phyloP scores from a whole-genome alignment of 2,329 filamentous ascomycete genomes.

The Calonectria pauciramosa region DNA sequence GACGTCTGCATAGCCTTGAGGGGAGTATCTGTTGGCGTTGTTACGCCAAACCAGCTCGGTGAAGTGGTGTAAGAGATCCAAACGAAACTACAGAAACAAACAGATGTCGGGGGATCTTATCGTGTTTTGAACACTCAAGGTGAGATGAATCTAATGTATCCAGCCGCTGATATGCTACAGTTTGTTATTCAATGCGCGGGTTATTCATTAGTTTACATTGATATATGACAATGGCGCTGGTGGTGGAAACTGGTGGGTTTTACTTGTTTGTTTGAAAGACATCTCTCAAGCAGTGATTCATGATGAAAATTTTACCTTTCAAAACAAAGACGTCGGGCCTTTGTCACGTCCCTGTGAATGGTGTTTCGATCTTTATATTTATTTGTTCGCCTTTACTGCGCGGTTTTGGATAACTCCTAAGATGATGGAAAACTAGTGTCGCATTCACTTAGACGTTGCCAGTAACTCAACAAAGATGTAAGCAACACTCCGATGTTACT shows the following conservation, averaged over 20 bases:
- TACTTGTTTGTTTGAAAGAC: not conserved
- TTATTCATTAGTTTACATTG: not conserved
- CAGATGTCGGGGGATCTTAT: not conserved
- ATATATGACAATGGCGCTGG: not conserved
- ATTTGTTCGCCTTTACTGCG: not conserved
- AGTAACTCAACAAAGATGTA: not conserved
- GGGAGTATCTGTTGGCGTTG: not conserved
- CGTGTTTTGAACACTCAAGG: not conserved
- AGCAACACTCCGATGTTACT: not conserved
- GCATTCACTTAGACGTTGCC: not conserved
- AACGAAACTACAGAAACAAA: not conserved
- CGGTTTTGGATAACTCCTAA: not conserved
- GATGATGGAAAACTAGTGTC: not conserved
- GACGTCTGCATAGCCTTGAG: not conserved
- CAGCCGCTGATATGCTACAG: not conserved
- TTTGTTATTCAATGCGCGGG: not conserved
- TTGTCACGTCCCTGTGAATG: not conserved
- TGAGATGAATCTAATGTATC: not conserved
- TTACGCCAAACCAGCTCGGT: not conserved
- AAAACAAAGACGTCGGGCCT: not conserved
- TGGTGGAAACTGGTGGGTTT: not conserved
- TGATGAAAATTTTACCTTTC: not conserved
- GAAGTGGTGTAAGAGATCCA: not conserved
- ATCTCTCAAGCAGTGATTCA: not conserved
- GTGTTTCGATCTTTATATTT: not conserved